Percentiles rank a stretch among this genome's conserved stretches.
phyloP scores from a whole-genome alignment of 371 early-diverging fungal species.

The Mucor racemosus region DNA sequence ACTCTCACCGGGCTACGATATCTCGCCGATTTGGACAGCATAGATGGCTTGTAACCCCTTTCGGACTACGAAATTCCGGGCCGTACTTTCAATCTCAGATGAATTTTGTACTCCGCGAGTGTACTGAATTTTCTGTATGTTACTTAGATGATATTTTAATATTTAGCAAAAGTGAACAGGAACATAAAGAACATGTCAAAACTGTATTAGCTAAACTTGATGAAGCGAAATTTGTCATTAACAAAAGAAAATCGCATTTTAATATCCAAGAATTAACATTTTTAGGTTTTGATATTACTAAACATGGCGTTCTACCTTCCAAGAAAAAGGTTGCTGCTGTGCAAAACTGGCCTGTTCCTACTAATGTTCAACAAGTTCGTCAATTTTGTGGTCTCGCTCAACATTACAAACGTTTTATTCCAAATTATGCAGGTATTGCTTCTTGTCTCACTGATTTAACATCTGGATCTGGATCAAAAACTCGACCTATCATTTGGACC shows the following conservation, averaged over 20 bases:
- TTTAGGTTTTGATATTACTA: slow-evolving; percentile 47
- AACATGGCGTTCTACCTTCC: slow-evolving; percentile 33
- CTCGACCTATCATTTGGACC: slow-evolving; percentile 13
- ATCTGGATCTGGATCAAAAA: slow-evolving; percentile 16
- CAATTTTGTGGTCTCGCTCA: slow-evolving; percentile 35
- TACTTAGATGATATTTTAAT: slow-evolving; percentile 59
- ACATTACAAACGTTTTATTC: slow-evolving; percentile 39
- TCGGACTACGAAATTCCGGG: slow-evolving; percentile 57
- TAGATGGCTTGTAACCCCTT: slow-evolving; percentile 53
- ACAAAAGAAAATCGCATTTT: slow-evolving; percentile 61
- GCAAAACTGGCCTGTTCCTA: slow-evolving; percentile 38
- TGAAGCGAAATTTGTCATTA: slow-evolving; percentile 33
- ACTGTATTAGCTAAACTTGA: slow-evolving; percentile 39
- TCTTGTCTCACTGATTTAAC: slow-evolving; percentile 45
- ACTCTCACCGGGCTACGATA: slow-evolving; percentile 16
- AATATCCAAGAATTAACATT: slow-evolving; percentile 36
- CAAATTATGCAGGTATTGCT: slow-evolving; percentile 36
- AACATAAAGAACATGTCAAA: slow-evolving; percentile 43
- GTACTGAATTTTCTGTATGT: slow-evolving; percentile 40
- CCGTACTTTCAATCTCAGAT: slow-evolving; percentile 51
- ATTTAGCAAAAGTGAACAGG: slow-evolving; percentile 37
- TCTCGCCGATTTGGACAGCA: slow-evolving; percentile 33
- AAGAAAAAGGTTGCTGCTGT: slow-evolving; percentile 32
- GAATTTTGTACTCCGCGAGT: slow-evolving; percentile 33
- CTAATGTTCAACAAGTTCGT: slow-evolving; percentile 37